Base-by-base conservation (phyloP, 2,329 filamentous ascomycete species). In the Penicillium aurantiogriseum region DNA sequence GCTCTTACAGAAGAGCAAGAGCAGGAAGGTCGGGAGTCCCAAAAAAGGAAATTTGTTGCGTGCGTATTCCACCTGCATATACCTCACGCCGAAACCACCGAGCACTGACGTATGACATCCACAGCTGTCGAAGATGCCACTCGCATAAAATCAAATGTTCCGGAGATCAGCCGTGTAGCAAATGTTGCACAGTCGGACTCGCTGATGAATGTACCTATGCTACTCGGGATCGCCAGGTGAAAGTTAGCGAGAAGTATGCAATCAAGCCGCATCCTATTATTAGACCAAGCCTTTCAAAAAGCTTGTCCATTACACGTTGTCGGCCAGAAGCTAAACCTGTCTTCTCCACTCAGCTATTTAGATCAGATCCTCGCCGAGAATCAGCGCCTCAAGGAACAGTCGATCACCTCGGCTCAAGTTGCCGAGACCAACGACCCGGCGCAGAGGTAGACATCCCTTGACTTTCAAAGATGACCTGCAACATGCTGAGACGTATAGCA, bases 131-230 rank as follows among this genome's bases (percentile, higher is more conserved):
- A 59, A 66, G 77, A 59, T 80, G 78, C 49, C 78, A 80, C 65
- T 60, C 70, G 0, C 77, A 79, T 31, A 80, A 80, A 58, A 78
- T 80, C 27, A 80, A 78, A 60, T 80, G 78, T 54, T 80, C 78
- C 0, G 78, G 78, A 1, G 72, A 74, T 4, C 70, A 72, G 25
- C 78, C 78, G 1, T 80, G 78, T 54, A 67, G 63, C 35, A 74
- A 77, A 39, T 80, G 78, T 54, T 66, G 67, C 39, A 61, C 69
- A 7, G 73, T 76, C 0, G 74, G 74, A 4, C 71, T 70, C 53
- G 68, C 71, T 0, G 68, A 69, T 40, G 70, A 75, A 51, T 80
- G 78, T 55, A 60, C 67, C 3, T 80, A 78, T 59, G 71, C 75
- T 4, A 59, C 70, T 38, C 74, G 75, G 19, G 78, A 79, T 58